These are phyloP conservation scores for Xylaria sp. DNA, from an alignment of 2,329 filamentous ascomycete genomes.

Conservation along the genomic window DNA sequence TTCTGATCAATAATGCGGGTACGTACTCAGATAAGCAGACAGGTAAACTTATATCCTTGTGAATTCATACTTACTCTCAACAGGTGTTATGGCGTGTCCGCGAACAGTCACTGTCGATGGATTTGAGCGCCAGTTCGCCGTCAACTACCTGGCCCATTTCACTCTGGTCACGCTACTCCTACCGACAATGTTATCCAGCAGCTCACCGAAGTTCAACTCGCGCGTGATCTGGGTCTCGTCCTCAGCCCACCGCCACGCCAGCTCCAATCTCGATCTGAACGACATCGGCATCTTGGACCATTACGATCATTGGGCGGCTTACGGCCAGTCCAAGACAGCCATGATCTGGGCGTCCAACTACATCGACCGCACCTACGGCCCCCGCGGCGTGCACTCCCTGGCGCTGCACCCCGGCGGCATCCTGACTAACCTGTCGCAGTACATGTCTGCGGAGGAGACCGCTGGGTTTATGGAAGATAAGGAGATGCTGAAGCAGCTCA, in stretches of 20 bases:
- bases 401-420: constrained; percentile 58
- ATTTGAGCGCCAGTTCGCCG: constrained; percentile 61
- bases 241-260: constrained; percentile 51
- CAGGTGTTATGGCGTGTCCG: constrained; percentile 32
- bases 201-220: constrained; percentile 53
- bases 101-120: constrained; percentile 53
- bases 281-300: constrained; percentile 54
- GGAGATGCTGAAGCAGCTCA: constrained; percentile 37
- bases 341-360: constrained; percentile 59
- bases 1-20: constrained; percentile 38
- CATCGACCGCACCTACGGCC: constrained; percentile 57
- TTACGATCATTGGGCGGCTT: constrained; percentile 50
- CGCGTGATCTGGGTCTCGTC: constrained; percentile 58
- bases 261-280: constrained; percentile 33
- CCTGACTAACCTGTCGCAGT: constrained; percentile 43
- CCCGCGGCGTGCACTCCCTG: constrained; percentile 53
- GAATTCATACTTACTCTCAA: not conserved
- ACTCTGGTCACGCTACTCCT: constrained; percentile 61
- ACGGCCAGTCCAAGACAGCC: constrained; percentile 58
- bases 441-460: constrained; percentile 32
- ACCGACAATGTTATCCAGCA: constrained; percentile 52
- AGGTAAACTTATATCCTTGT: not conserved
- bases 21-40: not conserved
- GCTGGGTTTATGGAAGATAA: constrained; percentile 19
- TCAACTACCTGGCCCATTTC: constrained; percentile 64